These are phyloP conservation scores for Buddleja alternifolia DNA, from an alignment of 257 asterid genomes.

Conservation along the genomic window DNA sequence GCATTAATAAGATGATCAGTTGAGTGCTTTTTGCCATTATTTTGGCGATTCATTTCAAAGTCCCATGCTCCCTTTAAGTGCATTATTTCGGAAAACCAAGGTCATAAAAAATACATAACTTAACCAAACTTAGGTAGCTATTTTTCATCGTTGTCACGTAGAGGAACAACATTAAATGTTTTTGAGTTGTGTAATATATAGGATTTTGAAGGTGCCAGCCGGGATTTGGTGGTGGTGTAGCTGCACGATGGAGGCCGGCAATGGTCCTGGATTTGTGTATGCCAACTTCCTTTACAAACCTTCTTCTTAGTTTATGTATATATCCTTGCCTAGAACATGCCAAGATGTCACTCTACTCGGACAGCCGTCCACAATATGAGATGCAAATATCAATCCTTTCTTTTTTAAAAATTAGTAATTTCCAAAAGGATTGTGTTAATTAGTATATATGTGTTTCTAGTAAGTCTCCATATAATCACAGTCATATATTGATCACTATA, in stretches of 20 bases:
- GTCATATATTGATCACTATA: no score
- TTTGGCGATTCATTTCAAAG: constrained; percentile 26
- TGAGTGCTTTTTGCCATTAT: constrained; percentile 8
- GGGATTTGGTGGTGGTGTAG: constrained; percentile 6
- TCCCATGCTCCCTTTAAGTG: constrained; percentile 32
- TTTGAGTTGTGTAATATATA: constrained; percentile 7
- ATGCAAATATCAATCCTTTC: neutral
- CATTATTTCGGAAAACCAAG: neutral
- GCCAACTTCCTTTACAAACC: constrained; percentile 23
- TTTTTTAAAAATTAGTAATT: no score
- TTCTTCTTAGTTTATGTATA: neutral
- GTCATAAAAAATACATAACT: neutral
- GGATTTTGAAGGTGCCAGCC: constrained; percentile 9
- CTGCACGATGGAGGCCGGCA: constrained; percentile 41
- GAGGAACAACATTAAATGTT: constrained; percentile 27
- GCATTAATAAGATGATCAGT: constrained; percentile 20
- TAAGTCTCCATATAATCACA: no score
- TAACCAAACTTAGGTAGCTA: no score
- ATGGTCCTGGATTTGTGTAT: constrained; percentile 32
- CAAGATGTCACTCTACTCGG: constrained; percentile 26
- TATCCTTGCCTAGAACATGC: constrained; percentile 29
- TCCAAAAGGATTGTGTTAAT: no score
- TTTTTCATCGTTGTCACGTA: constrained; percentile 29
- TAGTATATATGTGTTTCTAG: no score
- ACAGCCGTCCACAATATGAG: constrained; percentile 15